Percentiles rank a stretch among this genome's conserved stretches.
These are phyloP conservation scores for Aphanomyces euteiches DNA, from an alignment of 352 stramenopile species.

Conservation along the genomic window DNA sequence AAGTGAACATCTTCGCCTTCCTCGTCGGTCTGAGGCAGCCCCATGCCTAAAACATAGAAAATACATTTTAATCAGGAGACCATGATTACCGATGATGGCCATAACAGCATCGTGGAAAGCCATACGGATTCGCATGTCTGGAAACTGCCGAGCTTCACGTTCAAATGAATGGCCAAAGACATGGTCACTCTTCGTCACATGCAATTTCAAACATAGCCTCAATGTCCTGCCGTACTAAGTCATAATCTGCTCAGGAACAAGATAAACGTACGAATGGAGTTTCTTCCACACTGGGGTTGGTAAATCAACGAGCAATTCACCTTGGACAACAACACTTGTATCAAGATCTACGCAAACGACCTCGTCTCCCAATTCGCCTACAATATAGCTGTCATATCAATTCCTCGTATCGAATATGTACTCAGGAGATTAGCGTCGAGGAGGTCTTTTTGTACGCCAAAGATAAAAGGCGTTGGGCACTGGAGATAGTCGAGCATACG, in stretches of 20 bases:
- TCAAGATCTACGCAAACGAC: conserved; percentile 19
- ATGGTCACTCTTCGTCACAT: conserved; percentile 70
- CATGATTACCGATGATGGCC: conserved; percentile 56
- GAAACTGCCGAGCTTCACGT: conserved; percentile 66
- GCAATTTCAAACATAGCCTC: conserved; percentile 54
- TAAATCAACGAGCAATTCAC: conserved; percentile 11
- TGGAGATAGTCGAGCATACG: conserved; percentile 39
- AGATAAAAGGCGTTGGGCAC: conserved; percentile 39
- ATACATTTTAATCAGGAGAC: not conserved
- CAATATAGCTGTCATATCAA: too few relatives aligned
- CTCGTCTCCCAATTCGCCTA: conserved; percentile 22
- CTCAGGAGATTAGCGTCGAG: conserved; percentile 16
- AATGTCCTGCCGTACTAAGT: not conserved
- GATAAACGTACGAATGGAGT: conserved; percentile 7
- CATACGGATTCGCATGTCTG: conserved; percentile 60
- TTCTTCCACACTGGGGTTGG: conserved; percentile 15
- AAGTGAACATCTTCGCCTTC: conserved; percentile 41
- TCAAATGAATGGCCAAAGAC: conserved; percentile 71
- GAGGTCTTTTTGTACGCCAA: conserved; percentile 36
- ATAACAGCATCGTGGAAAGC: conserved; percentile 65
- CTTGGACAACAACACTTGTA: conserved; percentile 22
- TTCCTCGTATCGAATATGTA: not conserved
- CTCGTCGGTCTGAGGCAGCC: not conserved
- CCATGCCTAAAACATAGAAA: not conserved
- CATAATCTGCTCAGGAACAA: not conserved